These are phyloP conservation scores for Colletotrichum tabaci DNA, from an alignment of 2,329 filamentous ascomycete species.

Conservation along the genomic window DNA sequence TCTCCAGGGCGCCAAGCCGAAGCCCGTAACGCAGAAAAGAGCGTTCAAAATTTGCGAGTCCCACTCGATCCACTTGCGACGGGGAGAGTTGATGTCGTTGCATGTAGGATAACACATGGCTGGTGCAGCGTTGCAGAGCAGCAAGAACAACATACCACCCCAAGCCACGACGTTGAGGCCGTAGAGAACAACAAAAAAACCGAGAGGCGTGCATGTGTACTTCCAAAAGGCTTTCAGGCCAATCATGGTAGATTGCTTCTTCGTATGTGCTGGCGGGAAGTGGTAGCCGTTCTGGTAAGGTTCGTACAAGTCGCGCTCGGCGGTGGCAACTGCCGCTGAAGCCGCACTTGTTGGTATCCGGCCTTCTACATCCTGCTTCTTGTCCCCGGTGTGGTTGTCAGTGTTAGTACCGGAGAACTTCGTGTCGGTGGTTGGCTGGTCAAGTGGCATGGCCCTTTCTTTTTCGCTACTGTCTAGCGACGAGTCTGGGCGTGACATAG, in stretches of 20 bases:
- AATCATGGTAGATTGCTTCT: constrained; percentile 71
- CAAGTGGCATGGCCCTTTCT: constrained; percentile 17
- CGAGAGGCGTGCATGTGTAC: constrained; percentile 81
- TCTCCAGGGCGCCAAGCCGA: constrained; percentile 88
- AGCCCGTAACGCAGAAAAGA: constrained; percentile 89
- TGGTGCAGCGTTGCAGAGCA: constrained; percentile 82
- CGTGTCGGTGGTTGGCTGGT: constrained; percentile 23
- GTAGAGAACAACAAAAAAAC: constrained; percentile 85
- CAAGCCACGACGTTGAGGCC: constrained; percentile 87
- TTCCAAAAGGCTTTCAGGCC: constrained; percentile 76
- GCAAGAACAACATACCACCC: constrained; percentile 91
- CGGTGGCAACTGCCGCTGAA: constrained; percentile 23
- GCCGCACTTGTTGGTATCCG: constrained; percentile 36
- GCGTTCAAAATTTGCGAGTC: constrained; percentile 88
- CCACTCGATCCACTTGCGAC: constrained; percentile 88
- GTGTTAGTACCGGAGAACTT: constrained; percentile 18
- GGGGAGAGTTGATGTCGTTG: constrained; percentile 80
- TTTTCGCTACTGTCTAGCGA: constrained; percentile 27
- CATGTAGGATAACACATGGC: constrained; percentile 81
- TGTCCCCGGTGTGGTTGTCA: not conserved
- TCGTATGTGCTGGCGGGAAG: constrained; percentile 74
- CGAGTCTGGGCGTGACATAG: constrained; percentile 25
- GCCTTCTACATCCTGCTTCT: constrained; percentile 21
- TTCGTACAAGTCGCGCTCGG: constrained; percentile 35
- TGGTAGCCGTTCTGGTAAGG: constrained; percentile 72